Percentiles rank a stretch among this genome's conserved stretches.
These are phyloP conservation scores for Breynia disticha DNA, from an alignment of 441 rosid species.

Conservation along the genomic window DNA sequence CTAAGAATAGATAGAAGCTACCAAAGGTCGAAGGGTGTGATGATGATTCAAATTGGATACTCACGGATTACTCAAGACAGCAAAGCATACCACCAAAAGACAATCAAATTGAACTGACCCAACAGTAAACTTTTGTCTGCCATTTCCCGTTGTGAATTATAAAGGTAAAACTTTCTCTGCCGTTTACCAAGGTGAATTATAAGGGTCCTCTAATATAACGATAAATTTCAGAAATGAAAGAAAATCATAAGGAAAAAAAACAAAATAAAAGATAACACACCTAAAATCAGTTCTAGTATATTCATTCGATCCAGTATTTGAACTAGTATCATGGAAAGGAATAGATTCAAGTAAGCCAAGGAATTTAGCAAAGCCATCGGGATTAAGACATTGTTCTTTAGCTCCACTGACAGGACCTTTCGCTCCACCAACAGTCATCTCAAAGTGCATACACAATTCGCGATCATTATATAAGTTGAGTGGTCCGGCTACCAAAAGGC, in stretches of 20 bases:
- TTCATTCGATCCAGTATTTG: conserved; percentile 50
- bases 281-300: conserved; percentile 52
- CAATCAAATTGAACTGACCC: too few relatives aligned
- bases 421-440: conserved; percentile 38
- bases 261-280: conserved; percentile 29
- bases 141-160: too few relatives aligned
- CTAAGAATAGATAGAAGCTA: too few relatives aligned
- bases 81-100: too few relatives aligned
- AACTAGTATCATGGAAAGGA: conserved; percentile 63
- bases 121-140: too few relatives aligned
- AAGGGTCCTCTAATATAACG: too few relatives aligned
- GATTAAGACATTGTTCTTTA: conserved; percentile 65
- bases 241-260: neutral
- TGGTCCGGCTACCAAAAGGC: conserved; percentile 36
- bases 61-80: too few relatives aligned
- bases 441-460: conserved; percentile 52
- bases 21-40: too few relatives aligned
- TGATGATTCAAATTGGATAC: too few relatives aligned
- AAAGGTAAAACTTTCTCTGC: too few relatives aligned
- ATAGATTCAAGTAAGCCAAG: conserved; percentile 84
- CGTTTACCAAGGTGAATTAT: too few relatives aligned
- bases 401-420: conserved; percentile 44
- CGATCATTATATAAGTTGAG: conserved; percentile 33
- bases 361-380: conserved; percentile 65
- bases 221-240: neutral